phyloP scores from a whole-genome alignment of 1,284 basidiomycete genomes.

The Trametes pubescens region DNA sequence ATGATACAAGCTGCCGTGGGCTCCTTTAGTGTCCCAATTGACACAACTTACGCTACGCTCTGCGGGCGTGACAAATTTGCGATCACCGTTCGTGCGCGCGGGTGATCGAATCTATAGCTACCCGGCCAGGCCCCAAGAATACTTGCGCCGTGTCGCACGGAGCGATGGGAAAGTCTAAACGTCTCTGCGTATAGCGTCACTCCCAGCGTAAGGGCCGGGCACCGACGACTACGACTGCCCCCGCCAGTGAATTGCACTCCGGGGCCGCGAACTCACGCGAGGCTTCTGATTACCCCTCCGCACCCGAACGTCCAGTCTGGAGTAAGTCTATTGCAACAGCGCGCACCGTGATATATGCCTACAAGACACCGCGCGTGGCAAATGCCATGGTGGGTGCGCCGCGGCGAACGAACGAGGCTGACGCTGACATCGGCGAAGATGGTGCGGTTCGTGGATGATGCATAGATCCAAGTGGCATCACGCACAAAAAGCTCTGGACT shows the following conservation, averaged over 20 bases:
- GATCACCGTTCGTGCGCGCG: slow-evolving; percentile 24
- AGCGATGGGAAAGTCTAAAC: slow-evolving; percentile 10
- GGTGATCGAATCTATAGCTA: slow-evolving; percentile 6
- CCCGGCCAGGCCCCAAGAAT: slow-evolving; percentile 1
- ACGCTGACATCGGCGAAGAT: background rate
- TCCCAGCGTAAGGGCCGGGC: background rate
- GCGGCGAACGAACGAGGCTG: background rate
- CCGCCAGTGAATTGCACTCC: background rate
- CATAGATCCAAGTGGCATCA: background rate
- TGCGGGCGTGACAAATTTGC: slow-evolving; percentile 13
- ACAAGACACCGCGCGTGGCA: slow-evolving; percentile 2
- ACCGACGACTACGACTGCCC: background rate
- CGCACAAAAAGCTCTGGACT: no score
- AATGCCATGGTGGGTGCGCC: background rate
- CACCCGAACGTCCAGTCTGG: background rate
- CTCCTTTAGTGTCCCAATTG: slow-evolving; percentile 13
- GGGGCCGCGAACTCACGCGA: background rate
- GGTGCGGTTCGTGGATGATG: background rate
- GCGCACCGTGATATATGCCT: slow-evolving; percentile 19
- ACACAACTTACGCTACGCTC: slow-evolving; percentile 27
- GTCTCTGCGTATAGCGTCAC: slow-evolving; percentile 18
- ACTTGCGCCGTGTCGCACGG: background rate
- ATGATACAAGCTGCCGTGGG: slow-evolving; percentile 6
- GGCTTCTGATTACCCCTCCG: background rate
- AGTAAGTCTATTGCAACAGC: slow-evolving; percentile 20